Conservation (phyloP, 176 grass and related monocot species). For the Eleusine indica region DNA sequence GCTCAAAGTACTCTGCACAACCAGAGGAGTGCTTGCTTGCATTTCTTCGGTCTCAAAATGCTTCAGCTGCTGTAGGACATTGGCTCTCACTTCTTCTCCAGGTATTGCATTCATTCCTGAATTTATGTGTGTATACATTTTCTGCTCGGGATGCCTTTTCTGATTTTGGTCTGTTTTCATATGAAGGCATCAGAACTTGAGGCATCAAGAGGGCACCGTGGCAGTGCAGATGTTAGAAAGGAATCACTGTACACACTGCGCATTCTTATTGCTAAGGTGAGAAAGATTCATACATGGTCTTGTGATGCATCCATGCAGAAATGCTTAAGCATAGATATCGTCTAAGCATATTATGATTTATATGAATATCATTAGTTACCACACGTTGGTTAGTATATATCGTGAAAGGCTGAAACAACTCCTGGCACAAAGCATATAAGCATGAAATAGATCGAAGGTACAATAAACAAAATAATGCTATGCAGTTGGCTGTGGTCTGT, state of each 20-base stretch:
- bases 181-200: slow-evolving; percentile 83
- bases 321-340: slow-evolving; percentile 2
- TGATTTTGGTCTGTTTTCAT: slow-evolving; percentile 41
- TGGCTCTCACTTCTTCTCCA: slow-evolving; percentile 94
- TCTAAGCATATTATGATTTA: slow-evolving; percentile 3
- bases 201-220: slow-evolving; percentile 75
- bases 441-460: slow-evolving; percentile 32
- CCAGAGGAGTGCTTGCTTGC: slow-evolving; percentile 79
- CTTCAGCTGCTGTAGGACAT: slow-evolving; percentile 86
- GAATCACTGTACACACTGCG: slow-evolving; percentile 78
- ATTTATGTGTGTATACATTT: not conserved
- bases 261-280: slow-evolving; percentile 90
- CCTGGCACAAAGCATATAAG: not conserved
- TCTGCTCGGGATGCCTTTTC: not conserved
- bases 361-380: not conserved
- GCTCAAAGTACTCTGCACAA: slow-evolving; percentile 32
- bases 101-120: slow-evolving; percentile 45
- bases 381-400: slow-evolving; percentile 2
- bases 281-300: slow-evolving; percentile 18
- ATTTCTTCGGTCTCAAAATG: slow-evolving; percentile 81
- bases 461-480: not conserved
- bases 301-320: slow-evolving; percentile 9
- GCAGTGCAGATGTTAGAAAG: slow-evolving; percentile 78
- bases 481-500: slow-evolving; percentile 1
- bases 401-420: not conserved